Evolutionary conservation across 164 flowering plant genomes (phyloP).

Genomic region (Nymphaea colorata): DNA sequence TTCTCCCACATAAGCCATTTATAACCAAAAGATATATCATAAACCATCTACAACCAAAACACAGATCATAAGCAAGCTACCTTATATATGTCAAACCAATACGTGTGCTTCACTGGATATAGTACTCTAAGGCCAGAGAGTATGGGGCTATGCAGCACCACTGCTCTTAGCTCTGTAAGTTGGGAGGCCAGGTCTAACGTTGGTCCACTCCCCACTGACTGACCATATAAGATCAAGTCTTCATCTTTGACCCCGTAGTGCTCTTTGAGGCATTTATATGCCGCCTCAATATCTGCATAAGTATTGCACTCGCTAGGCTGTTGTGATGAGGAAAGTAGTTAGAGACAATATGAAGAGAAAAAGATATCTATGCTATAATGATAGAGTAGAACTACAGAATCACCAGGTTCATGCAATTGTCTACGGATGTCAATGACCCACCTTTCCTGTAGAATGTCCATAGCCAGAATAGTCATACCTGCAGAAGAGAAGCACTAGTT

Average conservation of each 20-base stretch:
- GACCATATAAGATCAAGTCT: slow-evolving; percentile 76
- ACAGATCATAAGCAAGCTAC: slow-evolving; percentile 17
- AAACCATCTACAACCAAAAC: slow-evolving; percentile 17
- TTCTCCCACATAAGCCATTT: not conserved
- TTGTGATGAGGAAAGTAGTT: slow-evolving; percentile 15
- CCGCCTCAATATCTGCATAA: slow-evolving; percentile 89
- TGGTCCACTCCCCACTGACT: slow-evolving; percentile 97
- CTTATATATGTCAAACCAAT: slow-evolving; percentile 97
- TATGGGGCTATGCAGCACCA: slow-evolving; percentile 85
- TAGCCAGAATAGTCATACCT: slow-evolving; percentile 91
- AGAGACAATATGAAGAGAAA: not conserved
- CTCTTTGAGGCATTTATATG: slow-evolving; percentile 77
- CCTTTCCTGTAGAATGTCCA: slow-evolving; percentile 89
- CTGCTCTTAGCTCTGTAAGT: slow-evolving; percentile 63
- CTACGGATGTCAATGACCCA: slow-evolving; percentile 7
- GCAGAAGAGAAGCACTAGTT: not conserved
- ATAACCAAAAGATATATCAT: not conserved
- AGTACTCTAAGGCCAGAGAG: slow-evolving; percentile 88
- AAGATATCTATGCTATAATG: not conserved
- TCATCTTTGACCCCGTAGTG: slow-evolving; percentile 83
- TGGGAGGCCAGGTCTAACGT: slow-evolving; percentile 85
- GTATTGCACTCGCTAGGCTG: slow-evolving; percentile 87
- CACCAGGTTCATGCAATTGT: not conserved
- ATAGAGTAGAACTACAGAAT: not conserved
- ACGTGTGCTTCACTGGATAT: slow-evolving; percentile 71